A percentile compares a stretch with the other conserved stretches of the same genome.
These are phyloP conservation scores for Penicillium longicatenatum DNA, from an alignment of 495 filamentous ascomycete species.

Conservation along the genomic window DNA sequence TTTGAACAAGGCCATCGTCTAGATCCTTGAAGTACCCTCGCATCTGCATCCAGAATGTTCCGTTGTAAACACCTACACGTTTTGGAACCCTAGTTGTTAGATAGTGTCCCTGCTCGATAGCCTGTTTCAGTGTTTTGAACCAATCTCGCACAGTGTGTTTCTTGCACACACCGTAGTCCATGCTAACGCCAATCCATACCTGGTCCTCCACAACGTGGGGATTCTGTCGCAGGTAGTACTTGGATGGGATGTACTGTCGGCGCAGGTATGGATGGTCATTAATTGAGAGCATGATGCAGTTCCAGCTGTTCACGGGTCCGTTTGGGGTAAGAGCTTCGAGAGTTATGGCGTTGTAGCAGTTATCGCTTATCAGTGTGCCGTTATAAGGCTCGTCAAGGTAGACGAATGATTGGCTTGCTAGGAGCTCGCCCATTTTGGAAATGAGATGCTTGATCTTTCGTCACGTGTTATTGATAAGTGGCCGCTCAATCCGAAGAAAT, in stretches of 20 bases:
- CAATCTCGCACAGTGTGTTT: background rate
- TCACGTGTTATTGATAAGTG: background rate
- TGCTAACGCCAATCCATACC: background rate
- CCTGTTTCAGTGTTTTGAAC: background rate
- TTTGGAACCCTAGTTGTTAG: background rate
- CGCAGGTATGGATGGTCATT: constrained; percentile 4
- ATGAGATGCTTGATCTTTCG: background rate
- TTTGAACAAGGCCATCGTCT: background rate
- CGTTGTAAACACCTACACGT: background rate
- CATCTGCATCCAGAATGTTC: constrained; percentile 2
- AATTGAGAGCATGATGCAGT: constrained; percentile 4
- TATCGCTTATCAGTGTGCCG: constrained; percentile 1
- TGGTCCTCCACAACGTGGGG: background rate
- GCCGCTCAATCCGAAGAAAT: background rate
- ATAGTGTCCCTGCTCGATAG: background rate
- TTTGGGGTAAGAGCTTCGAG: background rate
- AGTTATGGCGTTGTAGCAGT: background rate
- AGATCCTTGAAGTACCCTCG: background rate
- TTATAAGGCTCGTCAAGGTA: constrained; percentile 1
- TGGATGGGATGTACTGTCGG: constrained; percentile 1
- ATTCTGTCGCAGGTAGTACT: background rate
- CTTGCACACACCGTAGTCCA: background rate
- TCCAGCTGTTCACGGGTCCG: background rate
- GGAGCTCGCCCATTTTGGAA: background rate
- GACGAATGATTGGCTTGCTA: background rate